Evolutionary conservation across 306 rosid species (phyloP).

Genomic region (Quercus suber): DNA sequence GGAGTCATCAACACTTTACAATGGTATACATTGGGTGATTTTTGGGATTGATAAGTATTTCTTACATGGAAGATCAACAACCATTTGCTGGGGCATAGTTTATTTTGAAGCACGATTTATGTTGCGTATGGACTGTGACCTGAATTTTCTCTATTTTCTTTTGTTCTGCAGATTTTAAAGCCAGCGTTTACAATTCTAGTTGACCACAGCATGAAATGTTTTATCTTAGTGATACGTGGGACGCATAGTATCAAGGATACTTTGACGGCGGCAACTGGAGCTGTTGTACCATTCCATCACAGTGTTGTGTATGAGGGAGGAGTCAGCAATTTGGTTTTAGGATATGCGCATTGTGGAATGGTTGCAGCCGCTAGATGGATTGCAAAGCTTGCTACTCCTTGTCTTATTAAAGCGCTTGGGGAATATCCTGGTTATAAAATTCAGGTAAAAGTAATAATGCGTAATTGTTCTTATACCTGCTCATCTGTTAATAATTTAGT

Average conservation of each 20-base stretch:
- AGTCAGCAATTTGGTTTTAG: constrained; percentile 80
- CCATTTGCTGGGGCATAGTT: neutral
- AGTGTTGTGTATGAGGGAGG: constrained; percentile 82
- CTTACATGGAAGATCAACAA: constrained; percentile 9
- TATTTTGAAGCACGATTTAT: neutral
- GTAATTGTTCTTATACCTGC: neutral
- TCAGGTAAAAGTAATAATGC: constrained; percentile 41
- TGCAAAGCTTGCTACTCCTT: constrained; percentile 78
- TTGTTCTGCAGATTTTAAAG: constrained; percentile 77
- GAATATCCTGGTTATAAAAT: constrained; percentile 62
- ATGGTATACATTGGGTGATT: neutral
- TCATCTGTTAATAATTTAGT: neutral
- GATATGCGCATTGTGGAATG: constrained; percentile 98
- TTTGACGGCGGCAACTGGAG: constrained; percentile 89
- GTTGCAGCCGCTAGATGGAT: constrained; percentile 98
- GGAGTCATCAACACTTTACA: neutral
- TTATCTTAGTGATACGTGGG: constrained; percentile 85
- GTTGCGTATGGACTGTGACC: neutral
- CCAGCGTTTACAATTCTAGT: constrained; percentile 89
- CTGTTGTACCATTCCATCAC: constrained; percentile 91
- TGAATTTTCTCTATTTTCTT: constrained; percentile 10
- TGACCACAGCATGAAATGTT: constrained; percentile 54
- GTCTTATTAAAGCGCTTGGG: constrained; percentile 65
- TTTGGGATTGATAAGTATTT: neutral
- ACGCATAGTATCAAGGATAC: constrained; percentile 97